phyloP scores from a whole-genome alignment of 2,329 filamentous ascomycete genomes.

The Massarina eburnea region DNA sequence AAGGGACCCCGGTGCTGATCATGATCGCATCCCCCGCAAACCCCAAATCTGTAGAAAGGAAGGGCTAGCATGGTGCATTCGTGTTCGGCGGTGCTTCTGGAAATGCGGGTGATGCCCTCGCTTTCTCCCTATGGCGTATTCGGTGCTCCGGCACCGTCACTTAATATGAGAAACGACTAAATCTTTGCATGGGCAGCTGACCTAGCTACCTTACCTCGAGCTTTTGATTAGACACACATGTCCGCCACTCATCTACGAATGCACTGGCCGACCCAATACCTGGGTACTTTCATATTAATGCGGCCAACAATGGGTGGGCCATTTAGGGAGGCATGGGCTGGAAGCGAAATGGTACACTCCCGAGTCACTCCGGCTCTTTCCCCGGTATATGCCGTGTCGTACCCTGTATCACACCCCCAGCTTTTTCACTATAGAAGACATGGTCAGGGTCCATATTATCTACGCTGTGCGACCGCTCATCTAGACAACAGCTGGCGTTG shows the following conservation, averaged over 20 bases:
- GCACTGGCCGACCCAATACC: no score
- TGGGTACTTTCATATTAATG: neutral
- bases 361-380: no score
- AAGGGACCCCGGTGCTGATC: slow-evolving; percentile 21
- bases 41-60: no score
- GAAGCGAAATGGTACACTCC: no score
- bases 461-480: no score
- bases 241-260: no score
- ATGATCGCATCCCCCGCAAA: slow-evolving; percentile 22
- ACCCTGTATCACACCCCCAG: no score
- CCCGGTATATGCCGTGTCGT: no score
- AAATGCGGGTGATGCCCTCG: slow-evolving; percentile 2
- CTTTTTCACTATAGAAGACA: no score
- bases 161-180: slow-evolving; percentile 12
- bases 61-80: neutral
- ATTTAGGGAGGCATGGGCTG: no score
- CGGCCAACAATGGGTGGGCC: no score
- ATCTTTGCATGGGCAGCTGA: slow-evolving; percentile 10
- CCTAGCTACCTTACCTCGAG: neutral
- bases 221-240: slow-evolving; percentile 4
- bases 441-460: no score
- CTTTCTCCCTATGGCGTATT: slow-evolving; percentile 1
- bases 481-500: neutral
- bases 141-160: neutral
- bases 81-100: slow-evolving; percentile 5